Percentiles rank a stretch among this genome's conserved stretches.
Conservation (phyloP, 2,329 filamentous ascomycete genomes). For the Colletotrichum theobromicola region DNA sequence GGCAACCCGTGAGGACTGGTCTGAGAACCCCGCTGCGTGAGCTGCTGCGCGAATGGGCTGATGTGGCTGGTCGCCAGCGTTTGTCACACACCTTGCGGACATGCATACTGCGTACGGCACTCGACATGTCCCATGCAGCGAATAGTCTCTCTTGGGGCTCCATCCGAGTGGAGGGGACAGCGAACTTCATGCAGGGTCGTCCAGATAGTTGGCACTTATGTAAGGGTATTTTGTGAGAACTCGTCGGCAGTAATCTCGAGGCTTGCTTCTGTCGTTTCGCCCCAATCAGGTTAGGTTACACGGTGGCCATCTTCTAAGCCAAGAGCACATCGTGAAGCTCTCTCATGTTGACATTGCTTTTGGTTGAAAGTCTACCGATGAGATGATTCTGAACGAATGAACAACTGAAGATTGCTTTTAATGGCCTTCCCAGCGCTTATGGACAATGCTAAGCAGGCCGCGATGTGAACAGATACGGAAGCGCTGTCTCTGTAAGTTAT, state of each 20-base stretch:
- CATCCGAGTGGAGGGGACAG: background rate
- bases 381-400: background rate
- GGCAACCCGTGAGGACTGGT: background rate
- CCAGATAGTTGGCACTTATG: background rate
- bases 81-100: background rate
- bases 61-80: background rate
- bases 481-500: background rate
- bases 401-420: background rate
- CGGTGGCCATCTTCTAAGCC: background rate
- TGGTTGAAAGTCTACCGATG: background rate
- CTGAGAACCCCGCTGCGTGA: background rate
- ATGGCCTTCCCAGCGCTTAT: background rate
- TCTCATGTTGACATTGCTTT: background rate
- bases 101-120: background rate
- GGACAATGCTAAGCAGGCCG: background rate
- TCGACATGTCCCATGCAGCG: background rate
- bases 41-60: conserved; percentile 7
- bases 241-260: background rate
- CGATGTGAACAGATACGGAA: background rate
- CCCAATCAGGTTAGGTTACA: background rate
- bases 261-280: background rate
- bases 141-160: background rate
- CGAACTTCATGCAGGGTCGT: background rate
- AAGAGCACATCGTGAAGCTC: background rate
- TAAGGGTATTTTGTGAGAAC: background rate